Evolutionary conservation across 129 eudicot genomes (phyloP), one percentile per base, ranked within the genome.

Genomic region (Mikania micrantha): DNA sequence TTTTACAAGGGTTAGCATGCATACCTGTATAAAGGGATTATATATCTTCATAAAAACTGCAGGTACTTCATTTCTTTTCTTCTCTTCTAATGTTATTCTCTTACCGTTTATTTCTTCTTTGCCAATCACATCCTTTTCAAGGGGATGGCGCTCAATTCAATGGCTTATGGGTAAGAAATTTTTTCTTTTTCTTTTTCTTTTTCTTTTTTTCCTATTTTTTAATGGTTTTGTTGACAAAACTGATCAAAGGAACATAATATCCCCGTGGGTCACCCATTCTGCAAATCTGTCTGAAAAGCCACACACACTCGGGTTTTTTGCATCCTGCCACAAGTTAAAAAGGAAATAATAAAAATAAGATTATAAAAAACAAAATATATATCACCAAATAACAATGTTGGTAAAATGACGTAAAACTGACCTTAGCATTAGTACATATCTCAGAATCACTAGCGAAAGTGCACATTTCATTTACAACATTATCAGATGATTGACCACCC

Each of bases 261-360:
- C 83, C 80, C 94, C 96, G 67, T 85, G 20, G 47, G 70, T 78
- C 65, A 88, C 90, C 94, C 93, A 83, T 34, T 81, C 75, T 7
- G 77, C 79, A 75, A 89, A 85, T 64, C 82, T 72, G 42, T 81
- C 90, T 16, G 90, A 85, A 73, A 68, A 89, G 48, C 68, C 75
- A 1, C 71, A 69, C 38, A 24, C 52, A 36, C 25, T 25, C 6
- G 61, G 53, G 47, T 53, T 75, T 36, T 69, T 50, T 52, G 28
- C 65, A 27, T 70, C 78, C 69, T 66, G 71, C 60, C 47, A 69
- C 67, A 56, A 24, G 70, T 17, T 10, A 47, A 29, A 49, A 28
- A 27, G 11, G n/a, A n/a, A 2, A 56, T 4, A 58, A 58, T 3
- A 58, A 32, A 7, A 27, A 49, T 19, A 66, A 38, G 62, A 28